Evolutionary conservation across 371 early-diverging fungal genomes (phyloP).

Genomic region (Saksenaea oblongispora): DNA sequence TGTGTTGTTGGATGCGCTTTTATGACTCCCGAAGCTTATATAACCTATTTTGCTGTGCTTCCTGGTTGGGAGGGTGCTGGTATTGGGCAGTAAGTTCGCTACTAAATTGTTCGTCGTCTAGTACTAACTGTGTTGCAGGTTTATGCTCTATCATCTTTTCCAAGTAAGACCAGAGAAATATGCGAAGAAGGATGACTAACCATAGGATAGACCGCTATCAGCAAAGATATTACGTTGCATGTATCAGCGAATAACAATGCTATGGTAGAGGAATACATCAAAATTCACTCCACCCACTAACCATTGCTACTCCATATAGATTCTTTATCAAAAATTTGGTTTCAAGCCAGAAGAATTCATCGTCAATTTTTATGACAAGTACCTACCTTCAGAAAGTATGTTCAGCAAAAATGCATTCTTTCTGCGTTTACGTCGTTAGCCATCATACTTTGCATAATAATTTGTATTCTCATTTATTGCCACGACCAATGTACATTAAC

Average conservation of each 20-base stretch:
- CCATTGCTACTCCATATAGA: slow-evolving; percentile 34
- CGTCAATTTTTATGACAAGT: slow-evolving; percentile 90
- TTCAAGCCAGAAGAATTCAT: slow-evolving; percentile 94
- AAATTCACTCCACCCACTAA: neutral
- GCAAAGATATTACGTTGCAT: slow-evolving; percentile 90
- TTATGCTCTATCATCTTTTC: slow-evolving; percentile 86
- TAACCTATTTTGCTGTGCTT: slow-evolving; percentile 86
- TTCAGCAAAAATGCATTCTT: slow-evolving; percentile 91
- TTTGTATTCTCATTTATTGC: too few species aligned
- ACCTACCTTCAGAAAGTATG: slow-evolving; percentile 75
- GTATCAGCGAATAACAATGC: slow-evolving; percentile 93
- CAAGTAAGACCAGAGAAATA: slow-evolving; percentile 46
- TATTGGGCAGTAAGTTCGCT: slow-evolving; percentile 70
- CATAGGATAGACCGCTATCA: slow-evolving; percentile 47
- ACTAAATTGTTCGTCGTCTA: neutral
- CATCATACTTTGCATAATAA: neutral
- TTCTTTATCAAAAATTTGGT: slow-evolving; percentile 92
- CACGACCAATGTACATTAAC: too few species aligned
- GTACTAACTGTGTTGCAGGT: slow-evolving; percentile 34
- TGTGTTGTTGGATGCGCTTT: slow-evolving; percentile 89
- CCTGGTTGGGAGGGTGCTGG: slow-evolving; percentile 87
- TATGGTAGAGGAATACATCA: slow-evolving; percentile 60
- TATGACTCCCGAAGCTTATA: slow-evolving; percentile 92
- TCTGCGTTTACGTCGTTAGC: slow-evolving; percentile 72
- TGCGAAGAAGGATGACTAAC: neutral